phyloP scores from a whole-genome alignment of 192 early-diverging fungal genomes.

The Entomortierella lignicola region DNA sequence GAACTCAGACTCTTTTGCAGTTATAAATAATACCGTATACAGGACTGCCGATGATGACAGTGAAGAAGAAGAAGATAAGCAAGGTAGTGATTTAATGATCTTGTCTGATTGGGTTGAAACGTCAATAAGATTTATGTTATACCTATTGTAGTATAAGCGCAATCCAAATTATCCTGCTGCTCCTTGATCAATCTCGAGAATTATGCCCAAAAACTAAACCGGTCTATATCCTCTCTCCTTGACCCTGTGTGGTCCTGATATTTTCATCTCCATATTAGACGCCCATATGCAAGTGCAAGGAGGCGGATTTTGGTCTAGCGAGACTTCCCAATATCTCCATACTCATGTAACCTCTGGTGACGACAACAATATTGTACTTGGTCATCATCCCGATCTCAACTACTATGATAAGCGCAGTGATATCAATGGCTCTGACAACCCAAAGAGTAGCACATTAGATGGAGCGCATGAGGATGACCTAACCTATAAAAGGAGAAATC shows the following conservation, averaged over 20 bases:
- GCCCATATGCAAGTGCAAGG: not conserved
- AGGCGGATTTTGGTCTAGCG: not conserved
- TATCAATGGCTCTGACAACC: not conserved
- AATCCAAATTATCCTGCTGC: too few species aligned
- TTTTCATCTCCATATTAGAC: not conserved
- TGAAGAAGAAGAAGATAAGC: not conserved
- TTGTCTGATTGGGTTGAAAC: too few species aligned
- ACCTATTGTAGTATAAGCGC: too few species aligned
- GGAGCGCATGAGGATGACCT: conserved; percentile 1
- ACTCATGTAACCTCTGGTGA: not conserved
- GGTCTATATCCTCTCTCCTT: not conserved
- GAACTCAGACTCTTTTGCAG: not conserved
- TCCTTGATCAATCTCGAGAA: too few species aligned
- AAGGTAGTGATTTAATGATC: not conserved
- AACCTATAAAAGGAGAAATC: too few species aligned
- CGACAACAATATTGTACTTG: not conserved
- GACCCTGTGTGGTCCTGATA: not conserved
- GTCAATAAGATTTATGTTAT: not conserved
- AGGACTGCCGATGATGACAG: not conserved
- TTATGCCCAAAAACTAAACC: too few species aligned
- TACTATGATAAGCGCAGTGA: not conserved
- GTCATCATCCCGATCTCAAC: not conserved
- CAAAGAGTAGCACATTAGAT: not conserved
- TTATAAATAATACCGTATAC: not conserved
- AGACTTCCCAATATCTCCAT: not conserved